These are phyloP conservation scores for Hanseniaspora hatyaiensis DNA, from an alignment of 805 yeast species.

Conservation along the genomic window DNA sequence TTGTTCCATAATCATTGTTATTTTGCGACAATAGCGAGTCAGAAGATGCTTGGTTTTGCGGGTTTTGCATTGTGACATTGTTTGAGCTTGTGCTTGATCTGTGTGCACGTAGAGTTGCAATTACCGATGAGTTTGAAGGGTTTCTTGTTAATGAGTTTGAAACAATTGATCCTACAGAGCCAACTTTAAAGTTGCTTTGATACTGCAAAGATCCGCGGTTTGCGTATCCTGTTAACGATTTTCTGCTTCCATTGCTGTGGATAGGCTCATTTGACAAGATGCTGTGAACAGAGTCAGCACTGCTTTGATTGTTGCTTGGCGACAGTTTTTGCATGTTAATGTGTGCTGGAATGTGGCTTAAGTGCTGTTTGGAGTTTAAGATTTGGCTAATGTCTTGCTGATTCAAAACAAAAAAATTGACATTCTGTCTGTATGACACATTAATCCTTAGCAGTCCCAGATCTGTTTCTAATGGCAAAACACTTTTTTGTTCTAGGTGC, in stretches of 20 bases:
- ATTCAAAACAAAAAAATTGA: conserved; percentile 55
- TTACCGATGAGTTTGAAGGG: conserved; percentile 36
- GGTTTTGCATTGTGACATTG: conserved; percentile 18
- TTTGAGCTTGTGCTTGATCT: conserved; percentile 29
- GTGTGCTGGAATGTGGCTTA: not conserved
- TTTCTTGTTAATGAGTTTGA: conserved; percentile 30
- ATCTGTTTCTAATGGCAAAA: conserved; percentile 63
- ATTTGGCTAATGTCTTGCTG: conserved; percentile 30
- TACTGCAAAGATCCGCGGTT: conserved; percentile 20
- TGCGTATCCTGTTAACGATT: not conserved
- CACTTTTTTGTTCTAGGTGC: conserved; percentile 49
- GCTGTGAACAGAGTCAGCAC: conserved; percentile 2
- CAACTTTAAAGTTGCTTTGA: conserved; percentile 29
- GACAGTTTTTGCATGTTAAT: conserved; percentile 2
- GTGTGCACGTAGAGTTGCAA: conserved; percentile 33
- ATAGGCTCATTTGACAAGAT: conserved; percentile 4
- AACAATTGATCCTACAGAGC: conserved; percentile 28
- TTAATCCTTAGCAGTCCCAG: conserved; percentile 63
- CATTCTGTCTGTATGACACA: conserved; percentile 66
- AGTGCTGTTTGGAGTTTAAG: conserved; percentile 1
- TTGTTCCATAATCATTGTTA: conserved; percentile 22
- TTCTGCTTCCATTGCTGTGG: conserved; percentile 8
- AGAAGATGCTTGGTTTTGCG: conserved; percentile 2
- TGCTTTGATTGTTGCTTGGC: conserved; percentile 2
- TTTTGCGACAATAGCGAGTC: conserved; percentile 23